These are phyloP conservation scores for Coniophora puteana DNA, from an alignment of 1,284 basidiomycete genomes.

Conservation along the genomic window DNA sequence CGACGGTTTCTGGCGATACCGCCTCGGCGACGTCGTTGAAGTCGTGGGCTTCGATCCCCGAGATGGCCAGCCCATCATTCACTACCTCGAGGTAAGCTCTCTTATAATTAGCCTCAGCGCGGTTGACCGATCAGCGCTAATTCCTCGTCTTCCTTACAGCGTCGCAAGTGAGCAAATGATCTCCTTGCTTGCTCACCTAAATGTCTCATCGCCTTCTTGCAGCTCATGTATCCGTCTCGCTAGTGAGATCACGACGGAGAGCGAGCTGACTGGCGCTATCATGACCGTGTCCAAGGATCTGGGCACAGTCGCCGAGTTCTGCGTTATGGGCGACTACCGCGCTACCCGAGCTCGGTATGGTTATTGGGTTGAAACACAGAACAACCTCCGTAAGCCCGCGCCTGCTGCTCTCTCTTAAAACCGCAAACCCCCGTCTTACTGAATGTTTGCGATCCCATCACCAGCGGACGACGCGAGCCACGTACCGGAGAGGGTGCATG, in stretches of 20 bases:
- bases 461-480: conserved; percentile 1
- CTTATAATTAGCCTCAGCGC: no score
- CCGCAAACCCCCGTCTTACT: no score
- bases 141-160: no score
- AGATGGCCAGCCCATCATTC: conserved; percentile 8
- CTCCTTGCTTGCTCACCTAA: neutral
- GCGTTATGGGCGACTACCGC: conserved; percentile 5
- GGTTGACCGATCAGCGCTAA: no score
- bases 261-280: conserved; percentile 5
- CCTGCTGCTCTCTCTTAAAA: neutral
- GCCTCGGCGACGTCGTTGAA: conserved; percentile 6
- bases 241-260: conserved; percentile 7
- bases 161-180: conserved; percentile 4
- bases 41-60: conserved; percentile 7
- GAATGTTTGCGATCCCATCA: neutral
- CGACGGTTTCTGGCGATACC: conserved; percentile 10
- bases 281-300: conserved; percentile 2
- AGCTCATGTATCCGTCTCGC: conserved; percentile 4
- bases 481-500: neutral
- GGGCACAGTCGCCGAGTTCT: conserved; percentile 5
- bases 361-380: conserved; percentile 8
- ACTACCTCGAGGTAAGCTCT: no score
- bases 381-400: conserved; percentile 1
- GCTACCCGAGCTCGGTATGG: neutral
- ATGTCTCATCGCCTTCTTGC: neutral